Conservation (phyloP, 768 basidiomycete genomes). For the Boletus reticulatus region DNA sequence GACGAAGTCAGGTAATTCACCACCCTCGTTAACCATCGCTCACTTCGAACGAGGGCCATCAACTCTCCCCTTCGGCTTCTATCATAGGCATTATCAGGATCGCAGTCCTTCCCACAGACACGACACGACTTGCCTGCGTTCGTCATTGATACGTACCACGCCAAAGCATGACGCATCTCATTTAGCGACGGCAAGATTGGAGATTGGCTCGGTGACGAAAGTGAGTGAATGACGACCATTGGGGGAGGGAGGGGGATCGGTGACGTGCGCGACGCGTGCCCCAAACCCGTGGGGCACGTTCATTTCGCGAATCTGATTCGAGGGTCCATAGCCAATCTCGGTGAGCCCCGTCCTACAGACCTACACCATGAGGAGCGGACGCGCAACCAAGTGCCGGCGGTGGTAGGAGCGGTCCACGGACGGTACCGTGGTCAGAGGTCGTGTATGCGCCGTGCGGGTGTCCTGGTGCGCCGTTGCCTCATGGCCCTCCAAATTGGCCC, state of each 20-base stretch:
- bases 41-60: constrained; percentile 1
- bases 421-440: background rate
- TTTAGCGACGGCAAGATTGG: constrained; percentile 4
- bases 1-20: background rate
- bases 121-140: background rate
- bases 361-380: background rate
- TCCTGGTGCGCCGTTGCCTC: constrained; percentile 19
- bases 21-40: background rate
- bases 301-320: constrained; percentile 25
- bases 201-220: constrained; percentile 15
- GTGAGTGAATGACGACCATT: background rate
- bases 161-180: constrained; percentile 23
- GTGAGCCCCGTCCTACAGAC: background rate
- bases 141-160: constrained; percentile 12
- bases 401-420: background rate
- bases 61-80: constrained; percentile 7
- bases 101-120: background rate
- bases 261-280: constrained; percentile 18
- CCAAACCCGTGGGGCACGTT: constrained; percentile 7
- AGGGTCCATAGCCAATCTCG: constrained; percentile 23
- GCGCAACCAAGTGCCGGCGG: background rate
- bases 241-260: background rate
- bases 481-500: constrained; percentile 7
- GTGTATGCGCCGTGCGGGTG: background rate
- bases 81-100: background rate